A percentile compares a stretch with the other conserved stretches of the same genome.
phyloP scores from a whole-genome alignment of 371 early-diverging fungal genomes.

The Funneliformis caledonium region DNA sequence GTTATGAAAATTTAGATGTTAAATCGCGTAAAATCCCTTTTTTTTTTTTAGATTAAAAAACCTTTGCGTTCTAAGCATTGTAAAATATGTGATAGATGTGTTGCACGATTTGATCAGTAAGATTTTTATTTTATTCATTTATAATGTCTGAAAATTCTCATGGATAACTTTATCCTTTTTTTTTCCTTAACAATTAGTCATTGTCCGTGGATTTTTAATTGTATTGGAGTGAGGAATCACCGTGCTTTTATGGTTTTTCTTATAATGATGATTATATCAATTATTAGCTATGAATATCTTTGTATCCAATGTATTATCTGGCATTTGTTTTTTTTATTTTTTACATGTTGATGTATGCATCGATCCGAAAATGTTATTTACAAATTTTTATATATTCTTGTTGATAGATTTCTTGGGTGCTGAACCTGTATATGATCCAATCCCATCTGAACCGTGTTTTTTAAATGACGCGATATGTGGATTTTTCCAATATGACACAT shows the following conservation, averaged over 20 bases:
- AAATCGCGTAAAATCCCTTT: not conserved
- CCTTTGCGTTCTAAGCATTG: constrained; percentile 99
- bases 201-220: constrained; percentile 96
- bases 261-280: constrained; percentile 60
- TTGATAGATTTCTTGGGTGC: constrained; percentile 42
- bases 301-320: constrained; percentile 66
- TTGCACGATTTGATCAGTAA: constrained; percentile 97
- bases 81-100: constrained; percentile 94
- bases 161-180: not conserved
- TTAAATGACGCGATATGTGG: constrained; percentile 69
- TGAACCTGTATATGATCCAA: constrained; percentile 49
- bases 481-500: constrained; percentile 74
- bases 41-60: constrained; percentile 60
- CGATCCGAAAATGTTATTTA: not conserved
- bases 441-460: constrained; percentile 60
- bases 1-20: constrained; percentile 30
- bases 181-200: constrained; percentile 60
- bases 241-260: constrained; percentile 83
- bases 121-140: constrained; percentile 39
- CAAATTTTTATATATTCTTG: constrained; percentile 18
- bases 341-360: not conserved
- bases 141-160: not conserved
- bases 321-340: not conserved
- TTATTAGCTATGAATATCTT: constrained; percentile 64
- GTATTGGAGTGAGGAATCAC: constrained; percentile 88